Evolutionary conservation across 345 rosid genomes (phyloP), one percentile per base, ranked within the genome.

Genomic region (Boechera stricta): DNA sequence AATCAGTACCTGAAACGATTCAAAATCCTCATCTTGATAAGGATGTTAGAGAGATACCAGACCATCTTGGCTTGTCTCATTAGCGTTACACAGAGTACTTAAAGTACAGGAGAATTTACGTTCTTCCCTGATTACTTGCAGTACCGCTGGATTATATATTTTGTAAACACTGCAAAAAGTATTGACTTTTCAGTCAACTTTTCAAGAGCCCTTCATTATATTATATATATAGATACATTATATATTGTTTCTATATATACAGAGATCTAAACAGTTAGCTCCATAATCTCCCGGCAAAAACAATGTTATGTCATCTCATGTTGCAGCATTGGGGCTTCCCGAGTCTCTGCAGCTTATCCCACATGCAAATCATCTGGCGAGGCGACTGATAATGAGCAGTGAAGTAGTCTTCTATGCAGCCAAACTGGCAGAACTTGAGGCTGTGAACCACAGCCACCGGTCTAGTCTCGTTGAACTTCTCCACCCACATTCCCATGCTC

Each of bases 401-500:
- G 78, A 83, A 87, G 78, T 95, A 95, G 66, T 85, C 96, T 69
- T 86, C 93, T 7, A 95, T 79, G 91, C 99, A 95, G 28, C 99
- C 97, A 3, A 88, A 91, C 83, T 95, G 98, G 76, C 98, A 92
- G 84, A 86, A 95, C 77, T 86, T 92, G 73, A 89, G 84, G 82
- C 96, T 92, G 82, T 92, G 99, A 16, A 79, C 69, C 58, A 89
- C 92, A 57, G 83, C 88, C 64, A 95, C 98, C 0, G 96, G 77
- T 81, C 83, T 91, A 9, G 98, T 64, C 70, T 81, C 78, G 81
- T 95, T 95, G 84, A 92, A 95, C 79, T 88, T 85, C 87, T 91
- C 93, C 70, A 95, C 97, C 99, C 98, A 95, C 99, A 95, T 88
- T 85, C 99, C 99, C 94, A 95, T 86, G 58, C 99, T 95, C 78